phyloP scores from a whole-genome alignment of 2,329 filamentous ascomycete genomes.

The Hyphodiscus sp. region DNA sequence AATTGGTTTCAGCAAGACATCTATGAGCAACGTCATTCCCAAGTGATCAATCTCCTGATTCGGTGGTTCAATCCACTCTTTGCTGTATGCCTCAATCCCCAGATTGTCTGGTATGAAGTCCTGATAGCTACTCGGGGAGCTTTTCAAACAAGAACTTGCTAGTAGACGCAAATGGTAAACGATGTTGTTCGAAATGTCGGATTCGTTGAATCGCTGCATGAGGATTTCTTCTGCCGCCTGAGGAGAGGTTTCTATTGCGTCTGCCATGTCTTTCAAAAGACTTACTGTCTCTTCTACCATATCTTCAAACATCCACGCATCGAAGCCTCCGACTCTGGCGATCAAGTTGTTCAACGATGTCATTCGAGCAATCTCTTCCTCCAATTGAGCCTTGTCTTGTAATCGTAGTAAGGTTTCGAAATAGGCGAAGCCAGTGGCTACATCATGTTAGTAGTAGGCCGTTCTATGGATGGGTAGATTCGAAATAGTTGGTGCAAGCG shows the following conservation, averaged over 20 bases:
- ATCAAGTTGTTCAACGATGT: conserved; percentile 65
- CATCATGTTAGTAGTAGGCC: conserved; percentile 14
- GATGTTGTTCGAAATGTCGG: conserved; percentile 61
- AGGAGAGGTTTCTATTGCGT: conserved; percentile 40
- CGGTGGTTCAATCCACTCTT: conserved; percentile 63
- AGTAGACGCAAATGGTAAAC: conserved; percentile 82
- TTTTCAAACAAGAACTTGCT: conserved; percentile 78
- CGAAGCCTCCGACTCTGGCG: conserved; percentile 63
- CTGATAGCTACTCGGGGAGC: conserved; percentile 61
- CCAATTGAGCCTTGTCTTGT: conserved; percentile 57
- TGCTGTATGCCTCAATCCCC: conserved; percentile 62
- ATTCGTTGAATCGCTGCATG: conserved; percentile 66
- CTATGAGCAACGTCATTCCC: conserved; percentile 70
- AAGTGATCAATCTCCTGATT: conserved; percentile 85
- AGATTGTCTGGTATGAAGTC: conserved; percentile 59
- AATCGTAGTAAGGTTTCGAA: conserved; percentile 76
- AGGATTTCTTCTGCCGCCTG: conserved; percentile 48
- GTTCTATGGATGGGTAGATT: conserved; percentile 4
- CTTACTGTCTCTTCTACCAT: conserved; percentile 71
- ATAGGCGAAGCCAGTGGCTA: conserved; percentile 89
- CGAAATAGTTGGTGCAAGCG: conserved; percentile 3
- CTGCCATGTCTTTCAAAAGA: conserved; percentile 58
- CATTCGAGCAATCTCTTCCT: conserved; percentile 66
- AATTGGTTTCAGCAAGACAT: conserved; percentile 72
- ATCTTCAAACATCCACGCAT: conserved; percentile 68